Conservation (phyloP, 345 rosid genomes). For the Moringa oleifera region DNA sequence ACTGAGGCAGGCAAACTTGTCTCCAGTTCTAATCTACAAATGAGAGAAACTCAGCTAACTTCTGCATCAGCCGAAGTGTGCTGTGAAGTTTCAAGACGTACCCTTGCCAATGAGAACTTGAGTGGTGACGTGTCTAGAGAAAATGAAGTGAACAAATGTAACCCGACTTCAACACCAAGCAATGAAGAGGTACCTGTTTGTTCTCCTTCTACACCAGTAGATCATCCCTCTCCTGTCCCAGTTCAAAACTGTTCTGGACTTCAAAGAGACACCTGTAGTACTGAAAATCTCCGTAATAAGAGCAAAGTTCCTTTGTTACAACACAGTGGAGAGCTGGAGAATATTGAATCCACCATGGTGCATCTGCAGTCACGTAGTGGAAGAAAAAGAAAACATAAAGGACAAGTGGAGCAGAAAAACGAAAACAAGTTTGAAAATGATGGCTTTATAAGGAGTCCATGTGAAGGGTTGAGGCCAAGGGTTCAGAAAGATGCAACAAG, state of each 20-base stretch:
- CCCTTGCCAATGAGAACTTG: slow-evolving; percentile 19
- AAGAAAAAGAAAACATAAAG: slow-evolving; percentile 51
- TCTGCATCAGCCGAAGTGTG: slow-evolving; percentile 19
- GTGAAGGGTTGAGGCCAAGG: slow-evolving; percentile 96
- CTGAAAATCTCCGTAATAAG: slow-evolving; percentile 13
- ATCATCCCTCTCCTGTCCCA: slow-evolving; percentile 12
- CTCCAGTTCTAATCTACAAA: slow-evolving; percentile 4
- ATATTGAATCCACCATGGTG: slow-evolving; percentile 16
- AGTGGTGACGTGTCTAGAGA: slow-evolving; percentile 19
- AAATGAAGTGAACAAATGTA: slow-evolving; percentile 21
- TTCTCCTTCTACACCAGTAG: neutral
- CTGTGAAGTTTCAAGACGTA: slow-evolving; percentile 21
- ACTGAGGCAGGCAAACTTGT: slow-evolving; percentile 13
- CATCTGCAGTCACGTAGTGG: slow-evolving; percentile 16
- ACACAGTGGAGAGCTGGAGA: neutral
- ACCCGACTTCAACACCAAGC: slow-evolving; percentile 11
- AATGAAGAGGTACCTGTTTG: slow-evolving; percentile 26
- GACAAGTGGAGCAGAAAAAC: slow-evolving; percentile 36
- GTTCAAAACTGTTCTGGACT: slow-evolving; percentile 19
- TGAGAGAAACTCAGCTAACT: slow-evolving; percentile 5
- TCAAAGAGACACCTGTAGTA: slow-evolving; percentile 29
- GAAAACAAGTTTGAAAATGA: slow-evolving; percentile 25
- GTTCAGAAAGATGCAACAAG: slow-evolving; percentile 30
- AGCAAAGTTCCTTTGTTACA: slow-evolving; percentile 24
- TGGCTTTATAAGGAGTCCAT: slow-evolving; percentile 83